Percentiles rank a stretch among this genome's conserved stretches.
Evolutionary conservation across 2,329 filamentous ascomycete species (phyloP).

Genomic region (Cytospora paraplurivora): DNA sequence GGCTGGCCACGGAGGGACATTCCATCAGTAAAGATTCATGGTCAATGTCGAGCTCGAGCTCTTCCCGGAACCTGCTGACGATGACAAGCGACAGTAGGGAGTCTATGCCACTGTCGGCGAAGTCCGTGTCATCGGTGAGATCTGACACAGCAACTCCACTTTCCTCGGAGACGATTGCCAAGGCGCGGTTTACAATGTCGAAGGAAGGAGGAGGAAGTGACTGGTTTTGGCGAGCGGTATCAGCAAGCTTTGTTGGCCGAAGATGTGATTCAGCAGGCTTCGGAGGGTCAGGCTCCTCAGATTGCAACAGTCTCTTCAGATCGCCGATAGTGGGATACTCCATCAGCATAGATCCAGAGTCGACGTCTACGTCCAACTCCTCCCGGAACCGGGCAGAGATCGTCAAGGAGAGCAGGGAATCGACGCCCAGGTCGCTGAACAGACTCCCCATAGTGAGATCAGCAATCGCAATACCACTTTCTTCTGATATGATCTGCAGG

Average conservation of each 20-base stretch:
- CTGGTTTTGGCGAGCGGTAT: constrained; percentile 32
- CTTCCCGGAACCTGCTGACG: constrained; percentile 57
- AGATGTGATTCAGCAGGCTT: constrained; percentile 51
- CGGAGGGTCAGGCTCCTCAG: constrained; percentile 43
- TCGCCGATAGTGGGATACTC: constrained; percentile 33
- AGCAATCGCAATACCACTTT: constrained; percentile 6
- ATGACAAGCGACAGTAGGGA: constrained; percentile 63
- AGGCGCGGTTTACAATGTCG: constrained; percentile 40
- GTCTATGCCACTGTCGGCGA: constrained; percentile 62
- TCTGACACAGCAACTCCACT: constrained; percentile 56
- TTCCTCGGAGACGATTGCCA: constrained; percentile 59
- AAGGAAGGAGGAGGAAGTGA: neutral
- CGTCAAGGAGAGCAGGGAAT: constrained; percentile 39
- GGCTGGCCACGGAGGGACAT: constrained; percentile 56
- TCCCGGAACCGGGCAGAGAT: constrained; percentile 39
- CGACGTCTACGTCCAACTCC: constrained; percentile 37
- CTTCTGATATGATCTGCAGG: constrained; percentile 15
- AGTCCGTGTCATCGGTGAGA: constrained; percentile 56
- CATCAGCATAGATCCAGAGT: constrained; percentile 34
- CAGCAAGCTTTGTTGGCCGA: constrained; percentile 40
- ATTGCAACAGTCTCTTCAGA: constrained; percentile 5
- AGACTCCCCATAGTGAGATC: constrained; percentile 31
- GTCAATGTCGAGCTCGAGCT: constrained; percentile 57
- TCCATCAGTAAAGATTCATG: constrained; percentile 57
- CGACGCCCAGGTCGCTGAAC: constrained; percentile 40